Conservation (phyloP, 2,329 filamentous ascomycete species). For the Neocucurbitaria cava region DNA sequence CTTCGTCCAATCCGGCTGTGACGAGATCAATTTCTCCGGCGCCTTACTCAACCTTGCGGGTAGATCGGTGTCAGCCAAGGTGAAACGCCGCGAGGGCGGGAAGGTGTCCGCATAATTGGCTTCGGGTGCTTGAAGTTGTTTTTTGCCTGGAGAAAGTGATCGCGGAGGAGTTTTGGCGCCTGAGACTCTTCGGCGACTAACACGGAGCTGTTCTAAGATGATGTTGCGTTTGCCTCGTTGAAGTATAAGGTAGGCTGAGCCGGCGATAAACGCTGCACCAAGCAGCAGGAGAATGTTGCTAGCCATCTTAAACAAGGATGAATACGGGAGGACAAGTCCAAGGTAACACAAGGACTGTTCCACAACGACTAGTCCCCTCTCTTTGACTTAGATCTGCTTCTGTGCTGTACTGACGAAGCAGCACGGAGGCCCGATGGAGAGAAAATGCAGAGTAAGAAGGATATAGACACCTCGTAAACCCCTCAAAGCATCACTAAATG, state of each 20-base stretch:
- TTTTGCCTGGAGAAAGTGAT: constrained; percentile 60
- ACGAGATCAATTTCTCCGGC: constrained; percentile 28
- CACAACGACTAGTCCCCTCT: not conserved
- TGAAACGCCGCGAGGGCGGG: constrained; percentile 61
- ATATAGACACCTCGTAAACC: not conserved
- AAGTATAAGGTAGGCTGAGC: constrained; percentile 35
- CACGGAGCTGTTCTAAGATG: constrained; percentile 49
- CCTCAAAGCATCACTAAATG: not conserved
- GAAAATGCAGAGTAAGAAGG: not conserved
- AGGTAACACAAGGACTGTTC: not conserved
- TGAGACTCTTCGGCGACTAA: constrained; percentile 54
- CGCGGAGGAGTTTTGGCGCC: constrained; percentile 60
- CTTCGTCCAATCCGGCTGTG: constrained; percentile 28
- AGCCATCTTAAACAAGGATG: constrained; percentile 17
- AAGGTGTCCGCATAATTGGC: constrained; percentile 54
- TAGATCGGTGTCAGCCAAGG: constrained; percentile 47
- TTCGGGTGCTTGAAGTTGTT: constrained; percentile 38
- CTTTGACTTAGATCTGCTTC: not conserved
- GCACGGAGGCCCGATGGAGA: not conserved
- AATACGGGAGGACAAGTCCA: not conserved
- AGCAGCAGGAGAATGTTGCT: constrained; percentile 33
- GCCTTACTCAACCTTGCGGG: constrained; percentile 34
- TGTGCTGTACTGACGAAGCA: not conserved
- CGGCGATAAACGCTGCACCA: constrained; percentile 39
- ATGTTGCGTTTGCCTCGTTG: constrained; percentile 49